Evolutionary conservation across 2,329 filamentous ascomycete genomes (phyloP), one percentile per base, ranked within the genome.

Genomic region (Blastomyces percursus): DNA sequence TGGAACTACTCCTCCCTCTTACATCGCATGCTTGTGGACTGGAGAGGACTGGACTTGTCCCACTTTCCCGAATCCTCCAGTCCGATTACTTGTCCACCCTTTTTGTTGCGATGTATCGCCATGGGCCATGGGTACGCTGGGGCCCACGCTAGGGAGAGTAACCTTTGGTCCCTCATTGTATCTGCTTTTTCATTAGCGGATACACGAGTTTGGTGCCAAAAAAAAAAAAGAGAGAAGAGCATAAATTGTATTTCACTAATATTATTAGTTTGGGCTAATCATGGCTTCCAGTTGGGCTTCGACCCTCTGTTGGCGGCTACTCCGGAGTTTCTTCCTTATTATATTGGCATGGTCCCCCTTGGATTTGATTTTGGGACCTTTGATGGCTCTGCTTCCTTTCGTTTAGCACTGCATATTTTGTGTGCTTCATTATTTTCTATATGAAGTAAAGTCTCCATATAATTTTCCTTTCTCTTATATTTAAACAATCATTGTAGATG

Each of bases 1-100:
- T 61, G 59, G 59, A 54, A 61, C 59, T 61, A 27, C 30, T 40
- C 46, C 30, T 55, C 38, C 38, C 42, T 44, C 42, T 19, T 44
- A 46, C 38, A 50, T 50, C 58, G 50, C 50, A 52, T 38, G 40
- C 27, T 55, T 35, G 30, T 1, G 11, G 7, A 3, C 48, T 30
- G 7, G 46, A 38, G 44, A 38, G 21, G 32, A 42, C 48, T 55
- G 27, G 4, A n/a, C n/a, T 6, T 32, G 59, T 61, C 59, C 59
- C 59, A 61, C 59, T 61, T 32, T 60, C 21, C 24, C 27, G 42
- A 51, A 32, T 27, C 27, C 58, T 30, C 42, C 19, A 50, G 44
- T 44, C 19, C 32, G n/a, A 50, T 32, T 19, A 21, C 38, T 59
- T 48, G 21, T 48, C 42, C 14, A n/a, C 40, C 35, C 35, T 38